Evolutionary conservation across 208 protist genomes (phyloP).

Genomic region (Trypanosomatidae sp.): DNA sequence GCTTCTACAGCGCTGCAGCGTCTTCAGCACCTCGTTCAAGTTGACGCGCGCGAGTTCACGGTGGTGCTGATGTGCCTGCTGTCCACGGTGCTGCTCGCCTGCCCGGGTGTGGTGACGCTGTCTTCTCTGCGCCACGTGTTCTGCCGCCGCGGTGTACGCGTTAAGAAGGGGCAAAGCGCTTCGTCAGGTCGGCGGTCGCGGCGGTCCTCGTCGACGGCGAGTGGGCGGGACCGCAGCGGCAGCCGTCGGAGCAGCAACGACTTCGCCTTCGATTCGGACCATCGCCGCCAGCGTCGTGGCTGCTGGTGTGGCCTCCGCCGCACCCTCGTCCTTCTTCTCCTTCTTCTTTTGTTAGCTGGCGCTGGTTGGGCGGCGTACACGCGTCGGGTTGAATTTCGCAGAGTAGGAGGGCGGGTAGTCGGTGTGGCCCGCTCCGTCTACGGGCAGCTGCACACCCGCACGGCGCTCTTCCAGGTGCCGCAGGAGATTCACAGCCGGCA

Average conservation of each 20-base stretch:
- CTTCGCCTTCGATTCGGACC: too few species aligned
- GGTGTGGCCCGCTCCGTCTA: conserved; percentile 2
- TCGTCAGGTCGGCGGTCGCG: background rate
- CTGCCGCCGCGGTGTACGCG: background rate
- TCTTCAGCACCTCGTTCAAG: background rate
- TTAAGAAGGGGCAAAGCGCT: background rate
- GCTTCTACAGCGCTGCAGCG: background rate
- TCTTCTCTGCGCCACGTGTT: conserved; percentile 8
- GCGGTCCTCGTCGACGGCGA: background rate
- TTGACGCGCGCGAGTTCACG: conserved; percentile 10
- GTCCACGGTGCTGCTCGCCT: conserved; percentile 18
- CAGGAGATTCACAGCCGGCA: conserved; percentile 8
- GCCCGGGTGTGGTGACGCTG: background rate
- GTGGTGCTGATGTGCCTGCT: conserved; percentile 20
- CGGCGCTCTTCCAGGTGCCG: conserved; percentile 13
- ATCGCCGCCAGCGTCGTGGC: too few species aligned
- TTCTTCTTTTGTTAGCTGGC: background rate
- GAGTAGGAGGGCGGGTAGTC: background rate
- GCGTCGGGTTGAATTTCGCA: background rate
- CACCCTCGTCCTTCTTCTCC: background rate
- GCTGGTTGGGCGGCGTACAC: conserved; percentile 9
- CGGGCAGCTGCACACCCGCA: conserved; percentile 7
- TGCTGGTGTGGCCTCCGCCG: too few species aligned
- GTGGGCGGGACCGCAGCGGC: too few species aligned
- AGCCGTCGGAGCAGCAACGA: too few species aligned